phyloP scores from a whole-genome alignment of 495 filamentous ascomycete species.

The Aspergillus avenaceus region DNA sequence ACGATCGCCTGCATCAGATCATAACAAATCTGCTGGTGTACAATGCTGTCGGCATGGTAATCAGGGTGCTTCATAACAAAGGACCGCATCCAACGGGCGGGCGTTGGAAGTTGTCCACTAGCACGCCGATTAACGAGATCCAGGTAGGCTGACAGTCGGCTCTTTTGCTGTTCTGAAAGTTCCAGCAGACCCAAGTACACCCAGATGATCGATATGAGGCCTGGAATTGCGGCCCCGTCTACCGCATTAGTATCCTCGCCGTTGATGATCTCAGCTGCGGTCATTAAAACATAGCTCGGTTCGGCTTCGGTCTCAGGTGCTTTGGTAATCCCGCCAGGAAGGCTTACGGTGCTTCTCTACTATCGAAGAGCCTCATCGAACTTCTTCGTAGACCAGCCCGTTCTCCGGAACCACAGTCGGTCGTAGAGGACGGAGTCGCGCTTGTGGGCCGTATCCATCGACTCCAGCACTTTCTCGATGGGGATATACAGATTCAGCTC shows the following conservation, averaged over 20 bases:
- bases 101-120: conserved; percentile 71
- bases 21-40: conserved; percentile 66
- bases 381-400: conserved; percentile 44
- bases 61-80: conserved; percentile 64
- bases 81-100: conserved; percentile 75
- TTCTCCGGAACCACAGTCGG: conserved; percentile 70
- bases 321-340: conserved; percentile 65
- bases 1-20: conserved; percentile 69
- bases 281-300: conserved; percentile 52
- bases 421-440: conserved; percentile 70
- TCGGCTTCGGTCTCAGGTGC: neutral
- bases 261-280: conserved; percentile 81
- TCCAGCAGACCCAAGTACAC: conserved; percentile 80
- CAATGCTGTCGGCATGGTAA: conserved; percentile 68
- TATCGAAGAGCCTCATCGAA: conserved; percentile 19
- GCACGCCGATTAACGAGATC: conserved; percentile 76
- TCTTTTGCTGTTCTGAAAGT: conserved; percentile 74
- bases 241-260: conserved; percentile 28
- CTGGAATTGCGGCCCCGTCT: conserved; percentile 46
- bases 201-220: conserved; percentile 80
- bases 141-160: conserved; percentile 70
- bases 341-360: conserved; percentile 53
- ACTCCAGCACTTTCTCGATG: conserved; percentile 61
- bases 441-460: conserved; percentile 81
- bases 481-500: conserved; percentile 92